Percentiles rank a stretch among this genome's conserved stretches.
Conservation (phyloP, 768 basidiomycete genomes). For the Rhizopogon vesiculosus region DNA sequence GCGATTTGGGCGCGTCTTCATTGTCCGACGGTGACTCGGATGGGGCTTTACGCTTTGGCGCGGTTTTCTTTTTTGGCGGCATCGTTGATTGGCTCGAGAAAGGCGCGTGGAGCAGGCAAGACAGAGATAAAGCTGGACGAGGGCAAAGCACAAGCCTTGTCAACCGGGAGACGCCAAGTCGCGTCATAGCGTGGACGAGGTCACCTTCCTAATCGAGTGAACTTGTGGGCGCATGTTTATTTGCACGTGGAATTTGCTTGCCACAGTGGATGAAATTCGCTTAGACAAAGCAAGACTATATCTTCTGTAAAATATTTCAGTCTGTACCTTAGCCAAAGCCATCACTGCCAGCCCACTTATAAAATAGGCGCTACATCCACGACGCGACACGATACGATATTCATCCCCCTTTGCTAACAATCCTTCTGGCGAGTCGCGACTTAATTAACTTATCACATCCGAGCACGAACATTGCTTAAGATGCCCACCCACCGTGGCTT, state of each 20-base stretch:
- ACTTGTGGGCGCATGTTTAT: conserved; percentile 16
- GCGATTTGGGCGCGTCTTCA: conserved; percentile 20
- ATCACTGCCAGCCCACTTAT: neutral
- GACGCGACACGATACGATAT: conserved; percentile 1
- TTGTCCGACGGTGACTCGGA: conserved; percentile 20
- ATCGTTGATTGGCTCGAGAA: conserved; percentile 10
- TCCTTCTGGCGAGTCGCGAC: conserved; percentile 1
- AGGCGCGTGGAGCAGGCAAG: neutral
- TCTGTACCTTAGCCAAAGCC: conserved; percentile 2
- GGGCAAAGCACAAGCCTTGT: neutral
- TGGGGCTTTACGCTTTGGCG: conserved; percentile 27
- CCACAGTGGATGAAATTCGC: neutral
- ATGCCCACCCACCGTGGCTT: conserved; percentile 59
- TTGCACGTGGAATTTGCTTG: conserved; percentile 4
- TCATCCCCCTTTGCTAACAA: conserved; percentile 3
- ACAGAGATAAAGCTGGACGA: neutral
- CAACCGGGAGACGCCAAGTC: neutral
- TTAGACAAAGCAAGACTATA: conserved; percentile 9
- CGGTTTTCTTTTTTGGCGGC: conserved; percentile 26
- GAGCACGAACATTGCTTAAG: neutral
- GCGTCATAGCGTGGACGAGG: neutral
- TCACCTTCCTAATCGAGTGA: conserved; percentile 1
- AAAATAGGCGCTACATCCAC: neutral
- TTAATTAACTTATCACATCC: conserved; percentile 7
- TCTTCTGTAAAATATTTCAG: conserved; percentile 2